Evolutionary conservation across 2,329 filamentous ascomycete species (phyloP).

Genomic region (Tolypocladium pustulatum): DNA sequence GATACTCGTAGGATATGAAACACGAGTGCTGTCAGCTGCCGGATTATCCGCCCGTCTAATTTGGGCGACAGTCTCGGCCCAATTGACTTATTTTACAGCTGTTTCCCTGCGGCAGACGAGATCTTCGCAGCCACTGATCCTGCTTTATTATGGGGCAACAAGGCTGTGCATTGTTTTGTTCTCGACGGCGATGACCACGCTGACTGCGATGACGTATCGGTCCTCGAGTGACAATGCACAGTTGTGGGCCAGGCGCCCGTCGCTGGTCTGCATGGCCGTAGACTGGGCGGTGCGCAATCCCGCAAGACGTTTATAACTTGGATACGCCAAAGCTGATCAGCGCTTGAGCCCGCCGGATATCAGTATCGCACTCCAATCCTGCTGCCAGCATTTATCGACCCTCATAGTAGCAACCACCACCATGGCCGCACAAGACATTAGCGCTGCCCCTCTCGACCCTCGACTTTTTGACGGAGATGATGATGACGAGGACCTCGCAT

Average conservation of each 20-base stretch:
- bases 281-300: background rate
- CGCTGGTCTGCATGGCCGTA: background rate
- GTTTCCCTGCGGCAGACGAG: background rate
- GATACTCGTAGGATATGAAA: too few species aligned
- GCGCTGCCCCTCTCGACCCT: background rate
- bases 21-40: background rate
- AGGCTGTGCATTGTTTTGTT: background rate
- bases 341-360: background rate
- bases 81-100: background rate
- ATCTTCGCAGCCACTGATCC: background rate
- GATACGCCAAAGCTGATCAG: background rate
- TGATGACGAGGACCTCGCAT: conserved; percentile 3
- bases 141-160: background rate
- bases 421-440: background rate
- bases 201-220: background rate
- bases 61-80: background rate
- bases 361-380: background rate
- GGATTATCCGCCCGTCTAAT: background rate
- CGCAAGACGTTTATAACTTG: background rate
- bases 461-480: conserved; percentile 6
- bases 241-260: background rate
- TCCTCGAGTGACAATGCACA: background rate
- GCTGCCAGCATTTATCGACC: background rate
- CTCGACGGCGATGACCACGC: background rate
- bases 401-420: background rate